Percentiles rank a stretch among this genome's conserved stretches.
phyloP scores from a whole-genome alignment of 192 early-diverging fungal genomes.

The Chytriomyces confervae region DNA sequence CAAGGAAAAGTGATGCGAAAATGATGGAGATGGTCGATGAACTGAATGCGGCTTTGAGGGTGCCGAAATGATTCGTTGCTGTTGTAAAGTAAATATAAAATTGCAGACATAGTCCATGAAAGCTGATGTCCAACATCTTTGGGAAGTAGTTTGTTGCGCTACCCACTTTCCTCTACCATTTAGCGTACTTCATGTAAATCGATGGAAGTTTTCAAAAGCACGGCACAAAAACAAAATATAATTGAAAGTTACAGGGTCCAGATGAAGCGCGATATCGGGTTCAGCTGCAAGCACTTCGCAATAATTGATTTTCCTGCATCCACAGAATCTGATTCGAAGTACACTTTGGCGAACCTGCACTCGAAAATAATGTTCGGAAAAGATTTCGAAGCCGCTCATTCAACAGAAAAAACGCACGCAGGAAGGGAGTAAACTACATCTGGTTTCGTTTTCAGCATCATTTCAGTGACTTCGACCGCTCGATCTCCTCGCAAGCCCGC shows the following conservation, averaged over 20 bases:
- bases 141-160: too few relatives aligned
- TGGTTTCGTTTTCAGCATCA: slow-evolving; percentile 6
- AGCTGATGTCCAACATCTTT: too few relatives aligned
- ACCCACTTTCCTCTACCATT: too few relatives aligned
- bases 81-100: too few relatives aligned
- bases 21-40: not conserved
- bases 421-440: slow-evolving; percentile 5
- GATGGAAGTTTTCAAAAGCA: not conserved
- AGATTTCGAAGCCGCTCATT: not conserved
- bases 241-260: slow-evolving; percentile 16
- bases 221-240: not conserved
- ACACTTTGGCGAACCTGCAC: slow-evolving; percentile 13
- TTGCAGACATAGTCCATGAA: too few relatives aligned
- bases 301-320: slow-evolving; percentile 1
- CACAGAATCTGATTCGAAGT: slow-evolving; percentile 17
- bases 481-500: not conserved
- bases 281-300: not conserved
- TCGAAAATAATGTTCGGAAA: not conserved
- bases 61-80: too few relatives aligned
- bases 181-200: not conserved
- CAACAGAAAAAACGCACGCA: not conserved
- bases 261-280: not conserved
- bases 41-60: not conserved
- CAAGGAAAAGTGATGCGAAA: not conserved
- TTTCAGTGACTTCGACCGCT: not conserved